phyloP scores from a whole-genome alignment of 441 rosid genomes.

The Metrosideros polymorpha region DNA sequence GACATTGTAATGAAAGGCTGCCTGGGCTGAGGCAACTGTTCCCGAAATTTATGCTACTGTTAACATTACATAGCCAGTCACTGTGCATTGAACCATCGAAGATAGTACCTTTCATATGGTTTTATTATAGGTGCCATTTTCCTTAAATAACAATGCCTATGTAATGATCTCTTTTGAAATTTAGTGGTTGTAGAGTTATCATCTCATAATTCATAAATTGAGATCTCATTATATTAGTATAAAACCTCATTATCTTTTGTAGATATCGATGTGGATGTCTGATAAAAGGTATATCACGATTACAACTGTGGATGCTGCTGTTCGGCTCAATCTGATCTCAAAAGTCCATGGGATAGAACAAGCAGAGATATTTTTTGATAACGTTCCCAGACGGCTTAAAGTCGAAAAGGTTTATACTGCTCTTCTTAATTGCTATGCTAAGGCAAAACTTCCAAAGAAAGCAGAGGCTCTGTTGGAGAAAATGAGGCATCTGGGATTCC shows the following conservation, averaged over 20 bases:
- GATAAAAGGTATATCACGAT: neutral
- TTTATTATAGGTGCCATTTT: neutral
- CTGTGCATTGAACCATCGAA: neutral
- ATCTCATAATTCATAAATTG: neutral
- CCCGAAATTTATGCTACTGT: neutral
- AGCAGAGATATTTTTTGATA: conserved; percentile 30
- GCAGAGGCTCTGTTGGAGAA: conserved; percentile 19
- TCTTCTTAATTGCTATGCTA: conserved; percentile 36
- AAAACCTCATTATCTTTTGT: neutral
- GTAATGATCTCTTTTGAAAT: neutral
- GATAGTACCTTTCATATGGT: neutral
- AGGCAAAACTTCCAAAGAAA: conserved; percentile 18
- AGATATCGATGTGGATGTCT: neutral
- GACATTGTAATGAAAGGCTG: neutral
- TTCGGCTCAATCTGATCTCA: conserved; percentile 36
- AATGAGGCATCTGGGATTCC: neutral
- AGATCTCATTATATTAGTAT: neutral
- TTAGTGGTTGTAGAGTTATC: neutral
- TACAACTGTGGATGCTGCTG: conserved; percentile 3
- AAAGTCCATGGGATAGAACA: conserved; percentile 28
- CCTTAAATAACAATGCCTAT: neutral
- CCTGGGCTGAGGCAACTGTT: neutral
- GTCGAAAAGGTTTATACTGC: conserved; percentile 3
- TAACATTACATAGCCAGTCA: neutral
- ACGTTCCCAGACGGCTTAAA: conserved; percentile 16